These are phyloP conservation scores for Penicillium atrosanguineum DNA, from an alignment of 495 filamentous ascomycete species.

Conservation along the genomic window DNA sequence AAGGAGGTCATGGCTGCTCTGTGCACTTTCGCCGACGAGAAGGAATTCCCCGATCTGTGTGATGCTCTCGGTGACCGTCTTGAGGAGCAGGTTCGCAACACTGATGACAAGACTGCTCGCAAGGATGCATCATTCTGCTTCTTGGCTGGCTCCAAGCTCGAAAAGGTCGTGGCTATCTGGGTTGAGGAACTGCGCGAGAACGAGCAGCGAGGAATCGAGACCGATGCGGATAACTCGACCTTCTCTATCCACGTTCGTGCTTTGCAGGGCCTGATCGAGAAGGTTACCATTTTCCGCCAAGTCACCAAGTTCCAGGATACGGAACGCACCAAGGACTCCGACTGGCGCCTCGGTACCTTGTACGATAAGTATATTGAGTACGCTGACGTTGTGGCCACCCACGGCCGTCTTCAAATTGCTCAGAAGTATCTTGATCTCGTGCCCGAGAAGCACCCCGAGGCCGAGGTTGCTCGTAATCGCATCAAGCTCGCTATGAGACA, in stretches of 20 bases:
- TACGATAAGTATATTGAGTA: slow-evolving; percentile 98
- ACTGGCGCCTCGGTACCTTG: slow-evolving; percentile 84
- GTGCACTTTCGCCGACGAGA: slow-evolving; percentile 87
- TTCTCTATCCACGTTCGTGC: slow-evolving; percentile 91
- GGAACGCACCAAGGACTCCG: slow-evolving; percentile 63
- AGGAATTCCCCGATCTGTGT: slow-evolving; percentile 94
- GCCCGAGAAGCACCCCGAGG: slow-evolving; percentile 80
- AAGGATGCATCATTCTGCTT: slow-evolving; percentile 97
- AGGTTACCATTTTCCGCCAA: slow-evolving; percentile 94
- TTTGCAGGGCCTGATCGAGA: slow-evolving; percentile 93
- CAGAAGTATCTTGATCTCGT: slow-evolving; percentile 90
- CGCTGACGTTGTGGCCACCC: slow-evolving; percentile 87
- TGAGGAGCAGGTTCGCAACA: slow-evolving; percentile 59
- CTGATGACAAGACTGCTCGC: slow-evolving; percentile 53
- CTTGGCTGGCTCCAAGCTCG: slow-evolving; percentile 89
- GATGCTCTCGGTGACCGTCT: slow-evolving; percentile 93
- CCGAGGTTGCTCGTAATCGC: slow-evolving; percentile 81
- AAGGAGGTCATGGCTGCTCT: slow-evolving; percentile 94
- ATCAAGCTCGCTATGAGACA: slow-evolving; percentile 84
- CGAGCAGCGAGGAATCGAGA: slow-evolving; percentile 70
- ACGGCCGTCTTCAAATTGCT: slow-evolving; percentile 81
- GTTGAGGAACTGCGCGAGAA: slow-evolving; percentile 79
- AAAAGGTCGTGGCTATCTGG: slow-evolving; percentile 96
- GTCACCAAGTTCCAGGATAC: slow-evolving; percentile 87
- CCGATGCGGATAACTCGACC: slow-evolving; percentile 64